Evolutionary conservation across 257 asterid genomes (phyloP).

Genomic region (Penstemon eatonii): DNA sequence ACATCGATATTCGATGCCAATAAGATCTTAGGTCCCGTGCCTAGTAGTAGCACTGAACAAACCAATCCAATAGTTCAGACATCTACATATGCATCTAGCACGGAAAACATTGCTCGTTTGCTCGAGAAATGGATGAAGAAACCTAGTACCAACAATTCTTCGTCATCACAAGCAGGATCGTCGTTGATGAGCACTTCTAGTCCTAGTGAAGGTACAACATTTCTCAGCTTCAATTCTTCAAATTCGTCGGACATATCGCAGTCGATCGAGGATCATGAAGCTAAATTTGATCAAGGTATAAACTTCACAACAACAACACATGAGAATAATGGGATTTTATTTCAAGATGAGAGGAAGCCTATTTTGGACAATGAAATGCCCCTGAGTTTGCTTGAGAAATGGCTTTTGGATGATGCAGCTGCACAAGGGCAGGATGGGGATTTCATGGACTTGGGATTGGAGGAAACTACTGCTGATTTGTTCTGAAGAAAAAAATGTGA

Average conservation of each 20-base stretch:
- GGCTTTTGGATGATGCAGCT: conserved; percentile 74
- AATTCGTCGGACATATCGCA: conserved; percentile 37
- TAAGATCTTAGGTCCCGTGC: conserved; percentile 2
- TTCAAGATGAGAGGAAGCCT: conserved; percentile 33
- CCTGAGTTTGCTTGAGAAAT: conserved; percentile 68
- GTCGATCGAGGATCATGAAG: conserved; percentile 33
- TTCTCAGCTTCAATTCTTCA: conserved; percentile 33
- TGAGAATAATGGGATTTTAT: conserved; percentile 24
- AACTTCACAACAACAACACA: conserved; percentile 23
- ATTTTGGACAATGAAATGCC: conserved; percentile 45
- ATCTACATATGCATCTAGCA: conserved; percentile 61
- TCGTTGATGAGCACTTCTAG: conserved; percentile 39
- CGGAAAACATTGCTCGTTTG: conserved; percentile 75
- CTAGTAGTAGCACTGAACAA: background rate
- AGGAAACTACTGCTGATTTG: conserved; percentile 66
- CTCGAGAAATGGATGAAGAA: conserved; percentile 69
- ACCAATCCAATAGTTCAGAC: background rate
- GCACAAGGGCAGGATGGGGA: conserved; percentile 63
- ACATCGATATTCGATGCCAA: conserved; percentile 3
- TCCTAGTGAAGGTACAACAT: conserved; percentile 51
- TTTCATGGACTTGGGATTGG: conserved; percentile 55
- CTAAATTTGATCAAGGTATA: conserved; percentile 1
- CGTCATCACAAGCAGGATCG: conserved; percentile 25
- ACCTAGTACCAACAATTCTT: conserved; percentile 26
- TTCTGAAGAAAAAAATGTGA: conserved; percentile 40